These are phyloP conservation scores for Tolypocladium amazonense DNA, from an alignment of 2,329 filamentous ascomycete genomes.

Conservation along the genomic window DNA sequence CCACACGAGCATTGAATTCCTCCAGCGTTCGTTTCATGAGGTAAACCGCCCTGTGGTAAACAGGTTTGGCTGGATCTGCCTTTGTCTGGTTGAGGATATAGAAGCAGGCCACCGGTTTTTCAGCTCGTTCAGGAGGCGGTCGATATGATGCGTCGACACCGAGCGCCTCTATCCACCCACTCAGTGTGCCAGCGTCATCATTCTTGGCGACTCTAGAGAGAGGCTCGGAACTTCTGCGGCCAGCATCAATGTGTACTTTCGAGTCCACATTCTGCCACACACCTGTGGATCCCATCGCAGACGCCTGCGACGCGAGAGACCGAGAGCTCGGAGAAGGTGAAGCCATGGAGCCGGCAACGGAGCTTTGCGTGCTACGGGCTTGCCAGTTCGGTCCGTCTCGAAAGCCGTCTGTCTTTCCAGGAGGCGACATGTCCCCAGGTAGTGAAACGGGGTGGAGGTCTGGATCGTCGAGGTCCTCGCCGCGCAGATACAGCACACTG, in stretches of 20 bases:
- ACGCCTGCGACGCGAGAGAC: slow-evolving; percentile 48
- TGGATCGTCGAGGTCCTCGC: slow-evolving; percentile 68
- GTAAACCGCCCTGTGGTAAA: slow-evolving; percentile 78
- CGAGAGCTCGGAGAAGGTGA: slow-evolving; percentile 57
- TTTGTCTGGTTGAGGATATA: slow-evolving; percentile 57
- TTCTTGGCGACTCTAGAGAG: slow-evolving; percentile 40
- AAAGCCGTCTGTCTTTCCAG: slow-evolving; percentile 37
- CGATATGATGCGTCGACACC: slow-evolving; percentile 83
- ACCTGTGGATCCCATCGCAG: slow-evolving; percentile 26
- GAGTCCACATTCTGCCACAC: slow-evolving; percentile 50
- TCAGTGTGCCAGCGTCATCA: slow-evolving; percentile 54
- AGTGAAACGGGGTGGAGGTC: slow-evolving; percentile 69
- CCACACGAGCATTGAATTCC: slow-evolving; percentile 63
- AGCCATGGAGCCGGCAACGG: slow-evolving; percentile 50
- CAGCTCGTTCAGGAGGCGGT: slow-evolving; percentile 59
- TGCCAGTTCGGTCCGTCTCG: slow-evolving; percentile 41
- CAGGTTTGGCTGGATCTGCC: slow-evolving; percentile 37
- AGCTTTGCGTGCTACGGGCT: slow-evolving; percentile 41
- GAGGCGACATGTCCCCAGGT: slow-evolving; percentile 53
- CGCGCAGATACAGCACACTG: slow-evolving; percentile 67
- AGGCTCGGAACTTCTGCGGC: slow-evolving; percentile 39
- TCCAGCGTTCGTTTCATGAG: slow-evolving; percentile 64
- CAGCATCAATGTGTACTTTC: slow-evolving; percentile 36
- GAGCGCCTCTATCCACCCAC: slow-evolving; percentile 81
- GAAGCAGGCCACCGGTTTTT: slow-evolving; percentile 77